phyloP scores from a whole-genome alignment of 768 basidiomycete species.

The Xanthoconium stramineum region DNA sequence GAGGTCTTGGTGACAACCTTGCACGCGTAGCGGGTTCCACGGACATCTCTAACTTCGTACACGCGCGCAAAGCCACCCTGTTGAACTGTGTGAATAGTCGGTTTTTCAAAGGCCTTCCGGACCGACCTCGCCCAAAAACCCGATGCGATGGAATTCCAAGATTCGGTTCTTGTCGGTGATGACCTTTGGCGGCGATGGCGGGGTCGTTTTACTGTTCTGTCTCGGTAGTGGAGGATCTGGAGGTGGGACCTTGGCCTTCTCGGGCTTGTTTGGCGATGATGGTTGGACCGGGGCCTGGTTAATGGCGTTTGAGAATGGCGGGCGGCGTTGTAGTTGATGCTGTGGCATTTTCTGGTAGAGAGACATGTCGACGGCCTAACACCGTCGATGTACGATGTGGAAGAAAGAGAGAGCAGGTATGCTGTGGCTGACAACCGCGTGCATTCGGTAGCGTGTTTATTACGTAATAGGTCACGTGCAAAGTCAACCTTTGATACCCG shows the following conservation, averaged over 20 bases:
- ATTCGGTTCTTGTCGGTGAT: conserved; percentile 63
- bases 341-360: conserved; percentile 35
- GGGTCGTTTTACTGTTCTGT: conserved; percentile 79
- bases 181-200: conserved; percentile 75
- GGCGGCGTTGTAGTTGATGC: conserved; percentile 33
- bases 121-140: conserved; percentile 83
- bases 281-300: conserved; percentile 31
- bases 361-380: conserved; percentile 48
- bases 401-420: background rate
- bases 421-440: conserved; percentile 19
- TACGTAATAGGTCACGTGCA: conserved; percentile 31
- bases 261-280: conserved; percentile 35
- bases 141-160: conserved; percentile 65
- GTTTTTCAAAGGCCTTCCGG: background rate
- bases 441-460: conserved; percentile 27
- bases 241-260: conserved; percentile 38
- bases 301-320: conserved; percentile 43
- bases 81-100: background rate
- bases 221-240: conserved; percentile 68
- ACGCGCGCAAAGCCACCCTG: conserved; percentile 95
- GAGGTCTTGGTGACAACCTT: conserved; percentile 94
- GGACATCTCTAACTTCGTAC: conserved; percentile 82
- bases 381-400: conserved; percentile 27
- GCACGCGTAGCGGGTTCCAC: conserved; percentile 70
- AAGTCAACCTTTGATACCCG: conserved; percentile 15